Base-by-base conservation (phyloP, 257 asterid genomes). In the Plectranthus barbatus region DNA sequence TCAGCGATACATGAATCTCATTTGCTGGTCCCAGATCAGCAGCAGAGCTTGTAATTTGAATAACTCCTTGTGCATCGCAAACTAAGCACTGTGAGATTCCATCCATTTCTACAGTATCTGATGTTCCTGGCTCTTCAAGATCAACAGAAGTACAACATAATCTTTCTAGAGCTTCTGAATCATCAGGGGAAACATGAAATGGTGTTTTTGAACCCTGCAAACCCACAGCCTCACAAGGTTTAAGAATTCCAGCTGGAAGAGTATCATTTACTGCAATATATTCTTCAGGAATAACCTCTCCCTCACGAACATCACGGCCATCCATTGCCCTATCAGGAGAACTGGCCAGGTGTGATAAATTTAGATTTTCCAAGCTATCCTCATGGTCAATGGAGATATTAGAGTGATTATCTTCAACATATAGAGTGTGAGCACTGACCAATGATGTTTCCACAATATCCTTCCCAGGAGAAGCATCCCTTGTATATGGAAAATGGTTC, bases 71-170 rank as follows among this genome's bases (percentile, higher is more conserved):
- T 54, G 50, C 85, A 60, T 39, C 18, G 67, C 40, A 42, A 46
- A 48, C 56, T 3, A 18, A 64, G n/a, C 23, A 62, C 37, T 3
- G 13, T 8, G 53, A 60, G 41, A 48, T 14, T 71, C 70, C 76
- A 48, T 58, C 74, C 51, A 37, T 48, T 40, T 42, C 72, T 57
- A 47, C 68, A 72, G 58, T 59, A 18, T 62, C 66, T 56, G 48
- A 40, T n/a, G 31, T 41, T 24, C 67, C 80, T 60, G 58, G 71
- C 59, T 68, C 75, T 62, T 66, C 78, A 69, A 74, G 72, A 63
- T 66, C 63, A 62, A 75, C 73, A 54, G 74, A 72, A 54, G 57
- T 48, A 62, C 59, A 65, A 49, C 45, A n/a, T 9, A 76, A 76
- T 62, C 48, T 68, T 64, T 40, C 77, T 56, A 21, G 17, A 55